phyloP scores from a whole-genome alignment of 164 flowering plant genomes.

The Liquidambar formosana region DNA sequence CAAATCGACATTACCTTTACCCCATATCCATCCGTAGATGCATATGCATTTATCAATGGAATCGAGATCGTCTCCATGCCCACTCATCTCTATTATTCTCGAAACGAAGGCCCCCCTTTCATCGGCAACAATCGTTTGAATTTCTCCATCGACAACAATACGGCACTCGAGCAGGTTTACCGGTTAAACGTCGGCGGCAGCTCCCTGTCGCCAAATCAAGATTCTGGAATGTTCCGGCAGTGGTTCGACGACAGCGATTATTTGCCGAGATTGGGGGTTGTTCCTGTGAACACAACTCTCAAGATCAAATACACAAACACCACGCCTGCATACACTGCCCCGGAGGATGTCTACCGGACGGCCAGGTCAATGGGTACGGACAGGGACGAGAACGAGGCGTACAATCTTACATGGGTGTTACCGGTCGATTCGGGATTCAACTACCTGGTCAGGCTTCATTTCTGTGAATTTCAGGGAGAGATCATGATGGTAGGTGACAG shows the following conservation, averaged over 20 bases:
- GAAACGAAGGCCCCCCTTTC: background rate
- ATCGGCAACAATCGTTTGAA: too few relatives aligned
- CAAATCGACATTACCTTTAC: slow-evolving; percentile 27
- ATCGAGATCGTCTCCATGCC: slow-evolving; percentile 51
- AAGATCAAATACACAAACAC: background rate
- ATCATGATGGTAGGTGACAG: background rate
- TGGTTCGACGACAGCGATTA: slow-evolving; percentile 14
- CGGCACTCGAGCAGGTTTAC: slow-evolving; percentile 30
- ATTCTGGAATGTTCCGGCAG: slow-evolving; percentile 27
- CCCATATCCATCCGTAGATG: slow-evolving; percentile 5
- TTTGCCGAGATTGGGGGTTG: background rate
- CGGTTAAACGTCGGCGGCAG: slow-evolving; percentile 33
- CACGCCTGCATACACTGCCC: slow-evolving; percentile 26
- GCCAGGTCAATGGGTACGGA: slow-evolving; percentile 16
- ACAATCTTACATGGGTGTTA: slow-evolving; percentile 38
- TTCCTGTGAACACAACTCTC: background rate
- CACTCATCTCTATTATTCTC: slow-evolving; percentile 8
- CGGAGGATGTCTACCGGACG: slow-evolving; percentile 23
- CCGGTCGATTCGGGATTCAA: slow-evolving; percentile 34
- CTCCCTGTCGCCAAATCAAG: background rate
- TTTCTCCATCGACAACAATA: slow-evolving; percentile 12
- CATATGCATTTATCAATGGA: slow-evolving; percentile 42
- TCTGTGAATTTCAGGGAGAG: slow-evolving; percentile 24
- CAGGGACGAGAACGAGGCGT: background rate
- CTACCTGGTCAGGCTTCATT: slow-evolving; percentile 45